Evolutionary conservation across 1,139 yeast species (phyloP).

Genomic region (Scheffersomyces illinoinensis): DNA sequence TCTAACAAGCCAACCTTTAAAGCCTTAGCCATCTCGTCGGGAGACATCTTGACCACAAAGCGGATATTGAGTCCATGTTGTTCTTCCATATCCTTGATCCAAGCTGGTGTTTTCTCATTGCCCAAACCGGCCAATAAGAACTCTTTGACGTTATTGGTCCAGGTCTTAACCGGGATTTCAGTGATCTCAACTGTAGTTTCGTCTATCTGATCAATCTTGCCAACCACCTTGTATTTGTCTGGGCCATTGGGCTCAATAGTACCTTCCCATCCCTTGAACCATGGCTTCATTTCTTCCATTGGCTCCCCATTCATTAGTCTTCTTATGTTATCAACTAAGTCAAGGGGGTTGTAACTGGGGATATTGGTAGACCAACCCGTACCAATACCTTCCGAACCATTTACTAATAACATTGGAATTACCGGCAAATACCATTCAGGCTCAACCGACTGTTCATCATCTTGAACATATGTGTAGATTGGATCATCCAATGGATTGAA

Average conservation of each 20-base stretch:
- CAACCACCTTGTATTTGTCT: conserved; percentile 74
- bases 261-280: conserved; percentile 98
- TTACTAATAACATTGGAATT: conserved; percentile 87
- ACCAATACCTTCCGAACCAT: conserved; percentile 98
- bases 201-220: conserved; percentile 79
- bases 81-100: conserved; percentile 96
- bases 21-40: conserved; percentile 83
- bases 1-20: conserved; percentile 74
- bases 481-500: conserved; percentile 84
- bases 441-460: conserved; percentile 92
- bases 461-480: conserved; percentile 76
- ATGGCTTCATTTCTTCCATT: conserved; percentile 76
- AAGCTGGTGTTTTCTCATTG: conserved; percentile 66
- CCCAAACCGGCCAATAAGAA: conserved; percentile 78
- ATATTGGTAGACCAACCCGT: conserved; percentile 98
- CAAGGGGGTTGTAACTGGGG: conserved; percentile 87
- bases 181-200: conserved; percentile 83
- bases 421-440: conserved; percentile 97
- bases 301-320: conserved; percentile 75
- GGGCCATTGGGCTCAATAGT: conserved; percentile 60
- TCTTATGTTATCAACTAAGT: conserved; percentile 72
- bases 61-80: conserved; percentile 83
- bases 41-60: conserved; percentile 72
- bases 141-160: conserved; percentile 92
- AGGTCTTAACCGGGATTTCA: conserved; percentile 88